Evolutionary conservation across 805 yeast genomes (phyloP), one percentile per base, ranked within the genome.

Genomic region (Starmerella ratchasimensis): DNA sequence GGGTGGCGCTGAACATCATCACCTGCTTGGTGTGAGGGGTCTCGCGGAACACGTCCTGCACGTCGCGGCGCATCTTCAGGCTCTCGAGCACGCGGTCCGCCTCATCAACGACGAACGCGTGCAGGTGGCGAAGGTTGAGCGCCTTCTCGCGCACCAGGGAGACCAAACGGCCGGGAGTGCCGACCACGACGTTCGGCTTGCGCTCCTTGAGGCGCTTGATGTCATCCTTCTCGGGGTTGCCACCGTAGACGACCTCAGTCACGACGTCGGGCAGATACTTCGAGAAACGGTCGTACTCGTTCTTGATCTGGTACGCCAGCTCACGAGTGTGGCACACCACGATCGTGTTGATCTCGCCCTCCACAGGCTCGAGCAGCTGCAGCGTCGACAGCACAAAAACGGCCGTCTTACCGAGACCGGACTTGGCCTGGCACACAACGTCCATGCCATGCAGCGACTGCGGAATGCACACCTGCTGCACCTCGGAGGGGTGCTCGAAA

Each of bases 401-500:
- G 32, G 98, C 98, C 43, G 98, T 88, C 63, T 88, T 88, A 76
- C 98, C 98, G 52, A 90, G 71, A 80, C 98, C 98, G 33, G 98
- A 90, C 69, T 90, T 88, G 63, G 98, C 98, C 71, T 88, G 98
- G 68, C 98, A 90, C 51, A 88, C 67, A 42, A 88, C 97, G 59
- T 88, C 98, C 45, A 94, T 88, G 58, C 97, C 98, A 53, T 88
- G 79, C 57, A 88, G 83, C 40, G 96, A 81, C 67, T 90, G 97
- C 38, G 98, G 98, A 56, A 88, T 90, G 64, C 95, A 82, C 52
- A 83, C 88, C 68, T 88, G 98, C 68, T 88, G 98, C 50, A 88
- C 98, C 78, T 88, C 98, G 49, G 95, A 83, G 49, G 98, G 98
- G 68, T 88, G 98, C 69, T 88, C 98, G 60, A 88, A 88, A 70